Evolutionary conservation across 345 rosid species (phyloP), one percentile per base, ranked within the genome.

Genomic region (Zanthoxylum bungeanum): DNA sequence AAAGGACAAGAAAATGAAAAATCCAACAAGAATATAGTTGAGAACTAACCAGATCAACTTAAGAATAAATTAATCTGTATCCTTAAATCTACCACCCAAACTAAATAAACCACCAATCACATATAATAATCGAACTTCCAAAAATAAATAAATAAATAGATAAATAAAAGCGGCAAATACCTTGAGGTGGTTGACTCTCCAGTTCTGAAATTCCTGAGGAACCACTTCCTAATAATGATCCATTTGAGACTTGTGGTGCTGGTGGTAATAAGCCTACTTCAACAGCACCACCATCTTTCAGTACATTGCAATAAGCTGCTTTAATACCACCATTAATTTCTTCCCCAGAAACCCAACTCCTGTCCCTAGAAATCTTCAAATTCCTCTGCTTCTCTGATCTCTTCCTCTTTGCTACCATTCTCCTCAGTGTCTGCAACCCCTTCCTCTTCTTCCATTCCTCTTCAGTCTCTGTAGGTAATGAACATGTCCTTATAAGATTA

Each of bases 401-500:
- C 83, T 88, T 91, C 79, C 97, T 79, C 82, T 91, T 93, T 5
- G 89, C 95, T 72, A 86, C 92, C 77, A 86, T 75, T 72, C 97
- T 87, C 82, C 93, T 80, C 9, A 82, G 71, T 21, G 77, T 77
- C 80, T 89, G 92, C 74, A 85, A 47, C 77, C 85, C 86, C 65
- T 91, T 89, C 80, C 92, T 88, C 83, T 80, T 89, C 86, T 89
- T 89, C 88, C 89, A 84, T 60, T 87, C 85, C 16, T 83, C 93
- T 78, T 84, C 89, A 60, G 85, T 83, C 74, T 87, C 87, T 16
- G 77, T 68, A 1, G 98, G 97, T 66, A 89, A 63, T 56, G 93
- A 89, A 58, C 87, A 86, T 53, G 92, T 78, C 89, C 95, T 83
- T 12, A 36, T 60, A 51, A 90, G 78, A 51, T 71, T 70, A 47